phyloP scores from a whole-genome alignment of 2,329 filamentous ascomycete genomes.

The Fusarium pseudocircinatum region DNA sequence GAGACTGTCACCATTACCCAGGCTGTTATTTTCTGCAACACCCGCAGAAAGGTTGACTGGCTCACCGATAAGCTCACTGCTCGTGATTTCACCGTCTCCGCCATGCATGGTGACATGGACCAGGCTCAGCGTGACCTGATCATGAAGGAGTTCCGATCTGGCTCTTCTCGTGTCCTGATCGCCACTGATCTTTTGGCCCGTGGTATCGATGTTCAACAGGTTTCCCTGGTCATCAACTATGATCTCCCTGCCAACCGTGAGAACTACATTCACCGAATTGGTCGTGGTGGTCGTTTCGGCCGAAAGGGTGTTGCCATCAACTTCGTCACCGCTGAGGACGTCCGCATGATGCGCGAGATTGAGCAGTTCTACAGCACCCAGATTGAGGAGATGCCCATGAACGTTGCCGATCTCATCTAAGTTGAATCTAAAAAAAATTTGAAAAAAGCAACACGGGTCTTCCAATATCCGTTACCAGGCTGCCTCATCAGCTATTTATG shows the following conservation, averaged over 20 bases:
- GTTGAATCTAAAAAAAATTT: conserved; percentile 32
- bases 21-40: conserved; percentile 99
- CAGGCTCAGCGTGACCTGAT: conserved; percentile 97
- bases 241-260: conserved; percentile 98
- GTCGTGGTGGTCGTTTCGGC: conserved; percentile 99
- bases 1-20: conserved; percentile 99
- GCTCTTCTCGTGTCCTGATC: conserved; percentile 97
- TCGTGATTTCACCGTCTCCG: conserved; percentile 98
- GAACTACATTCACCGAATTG: conserved; percentile 99
- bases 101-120: conserved; percentile 99
- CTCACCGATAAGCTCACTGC: conserved; percentile 98
- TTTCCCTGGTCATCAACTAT: conserved; percentile 99
- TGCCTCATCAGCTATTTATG: conserved; percentile 32
- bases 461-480: conserved; percentile 39
- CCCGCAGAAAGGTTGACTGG: conserved; percentile 99
- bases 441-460: conserved; percentile 37
- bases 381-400: conserved; percentile 99
- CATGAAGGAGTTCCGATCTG: conserved; percentile 99
- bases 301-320: conserved; percentile 99
- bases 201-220: conserved; percentile 99
- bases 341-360: conserved; percentile 99
- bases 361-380: conserved; percentile 99
- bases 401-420: conserved; percentile 81
- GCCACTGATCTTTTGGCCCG: conserved; percentile 97
- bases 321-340: conserved; percentile 99